A percentile compares a stretch with the other conserved stretches of the same genome.
phyloP scores from a whole-genome alignment of 441 rosid genomes.

The Mallotus repandus region DNA sequence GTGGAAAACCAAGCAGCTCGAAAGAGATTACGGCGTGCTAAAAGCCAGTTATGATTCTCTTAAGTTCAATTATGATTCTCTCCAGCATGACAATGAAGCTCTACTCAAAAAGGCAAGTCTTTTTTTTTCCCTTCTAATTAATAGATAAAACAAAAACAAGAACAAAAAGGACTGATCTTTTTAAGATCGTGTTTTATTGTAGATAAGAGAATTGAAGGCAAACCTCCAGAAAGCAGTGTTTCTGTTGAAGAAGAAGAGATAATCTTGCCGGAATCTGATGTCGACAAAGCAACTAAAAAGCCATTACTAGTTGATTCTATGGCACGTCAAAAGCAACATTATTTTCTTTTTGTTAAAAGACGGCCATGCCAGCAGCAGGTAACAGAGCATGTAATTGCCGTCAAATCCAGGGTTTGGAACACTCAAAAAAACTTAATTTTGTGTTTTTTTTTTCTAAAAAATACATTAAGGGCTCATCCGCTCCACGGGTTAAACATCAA shows the following conservation, averaged over 20 bases:
- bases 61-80: constrained; percentile 49
- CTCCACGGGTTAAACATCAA: no score
- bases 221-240: constrained; percentile 56
- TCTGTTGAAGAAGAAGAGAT: constrained; percentile 60
- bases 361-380: no score
- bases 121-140: background rate
- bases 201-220: constrained; percentile 69
- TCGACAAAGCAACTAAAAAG: constrained; percentile 23
- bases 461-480: no score
- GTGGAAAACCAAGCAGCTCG: constrained; percentile 95
- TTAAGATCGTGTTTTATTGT: constrained; percentile 14
- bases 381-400: no score
- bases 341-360: no score
- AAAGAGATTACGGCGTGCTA: constrained; percentile 72
- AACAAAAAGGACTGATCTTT: background rate
- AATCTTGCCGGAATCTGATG: constrained; percentile 34
- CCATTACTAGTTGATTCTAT: constrained; percentile 21
- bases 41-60: constrained; percentile 68
- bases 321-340: no score
- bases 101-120: constrained; percentile 63
- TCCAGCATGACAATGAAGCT: constrained; percentile 72
- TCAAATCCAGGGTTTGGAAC: no score
- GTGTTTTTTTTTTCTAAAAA: no score
- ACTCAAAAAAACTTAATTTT: no score
- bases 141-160: background rate